Evolutionary conservation across 805 yeast species (phyloP).

Genomic region (Wickerhamiella galacta): DNA sequence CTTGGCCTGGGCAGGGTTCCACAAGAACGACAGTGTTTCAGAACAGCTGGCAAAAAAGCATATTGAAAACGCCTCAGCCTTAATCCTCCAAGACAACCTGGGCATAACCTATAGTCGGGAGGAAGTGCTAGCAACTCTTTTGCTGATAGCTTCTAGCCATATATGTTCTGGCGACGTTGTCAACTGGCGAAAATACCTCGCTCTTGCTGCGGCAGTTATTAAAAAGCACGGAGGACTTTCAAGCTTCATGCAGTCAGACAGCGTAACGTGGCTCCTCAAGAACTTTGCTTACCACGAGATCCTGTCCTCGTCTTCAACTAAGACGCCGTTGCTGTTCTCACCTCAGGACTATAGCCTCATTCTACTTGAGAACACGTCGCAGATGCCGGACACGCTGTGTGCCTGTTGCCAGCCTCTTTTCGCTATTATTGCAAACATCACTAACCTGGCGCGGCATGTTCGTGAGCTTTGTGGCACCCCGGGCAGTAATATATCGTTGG

Average conservation of each 20-base stretch:
- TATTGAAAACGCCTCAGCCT: conserved; percentile 14
- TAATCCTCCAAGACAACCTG: conserved; percentile 9
- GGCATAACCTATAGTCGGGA: conserved; percentile 9
- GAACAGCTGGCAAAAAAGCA: conserved; percentile 20
- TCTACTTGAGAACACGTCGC: conserved; percentile 21
- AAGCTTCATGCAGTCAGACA: conserved; percentile 34
- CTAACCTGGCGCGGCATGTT: conserved; percentile 36
- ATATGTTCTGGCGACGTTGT: conserved; percentile 69
- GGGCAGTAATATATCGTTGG: conserved; percentile 7
- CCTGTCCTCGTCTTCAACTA: conserved; percentile 39
- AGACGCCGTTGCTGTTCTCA: conserved; percentile 47
- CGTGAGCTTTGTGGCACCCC: conserved; percentile 16
- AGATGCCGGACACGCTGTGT: conserved; percentile 48
- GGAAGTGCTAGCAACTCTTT: conserved; percentile 42
- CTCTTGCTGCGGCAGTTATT: conserved; percentile 49
- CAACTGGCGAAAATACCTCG: conserved; percentile 53
- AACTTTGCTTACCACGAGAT: conserved; percentile 73
- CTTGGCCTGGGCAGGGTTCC: conserved; percentile 39
- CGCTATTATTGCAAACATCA: conserved; percentile 49
- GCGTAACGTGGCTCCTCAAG: conserved; percentile 53
- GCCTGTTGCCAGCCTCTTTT: conserved; percentile 60
- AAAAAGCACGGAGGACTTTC: conserved; percentile 44
- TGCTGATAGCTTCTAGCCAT: conserved; percentile 63
- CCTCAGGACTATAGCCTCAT: conserved; percentile 40
- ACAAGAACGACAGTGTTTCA: conserved; percentile 17